Conservation (phyloP, 2,329 filamentous ascomycete species). For the Drechslerella dactyloides region DNA sequence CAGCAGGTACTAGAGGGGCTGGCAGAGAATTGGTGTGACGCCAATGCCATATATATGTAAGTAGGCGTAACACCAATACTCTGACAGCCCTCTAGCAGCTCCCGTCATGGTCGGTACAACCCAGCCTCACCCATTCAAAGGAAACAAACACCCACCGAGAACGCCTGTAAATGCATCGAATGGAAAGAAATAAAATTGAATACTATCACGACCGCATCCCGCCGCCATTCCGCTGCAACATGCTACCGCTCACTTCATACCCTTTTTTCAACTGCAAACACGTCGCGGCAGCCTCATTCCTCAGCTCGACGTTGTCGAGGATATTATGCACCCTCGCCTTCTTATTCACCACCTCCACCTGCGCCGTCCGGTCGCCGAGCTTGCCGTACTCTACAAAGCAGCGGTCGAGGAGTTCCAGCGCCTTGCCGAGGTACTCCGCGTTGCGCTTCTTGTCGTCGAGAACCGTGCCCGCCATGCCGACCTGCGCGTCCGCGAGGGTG, state of each 20-base stretch:
- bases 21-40: no score
- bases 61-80: no score
- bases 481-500: slow-evolving; percentile 75
- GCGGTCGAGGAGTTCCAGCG: slow-evolving; percentile 67
- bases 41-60: no score
- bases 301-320: slow-evolving; percentile 68
- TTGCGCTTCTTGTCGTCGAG: slow-evolving; percentile 57
- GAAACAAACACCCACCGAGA: no score
- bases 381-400: slow-evolving; percentile 70
- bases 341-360: slow-evolving; percentile 81
- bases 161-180: no score
- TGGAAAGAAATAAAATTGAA: background rate
- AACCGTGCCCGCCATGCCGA: slow-evolving; percentile 72
- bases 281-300: slow-evolving; percentile 71
- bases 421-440: slow-evolving; percentile 67
- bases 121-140: no score
- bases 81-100: no score
- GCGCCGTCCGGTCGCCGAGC: slow-evolving; percentile 71
- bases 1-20: no score
- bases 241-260: slow-evolving; percentile 49
- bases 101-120: no score
- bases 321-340: slow-evolving; percentile 78
- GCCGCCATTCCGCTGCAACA: background rate
- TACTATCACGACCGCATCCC: background rate
- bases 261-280: slow-evolving; percentile 67